Percentiles rank a stretch among this genome's conserved stretches.
These are phyloP conservation scores for Quercus agrifolia DNA, from an alignment of 306 rosid species.

Conservation along the genomic window DNA sequence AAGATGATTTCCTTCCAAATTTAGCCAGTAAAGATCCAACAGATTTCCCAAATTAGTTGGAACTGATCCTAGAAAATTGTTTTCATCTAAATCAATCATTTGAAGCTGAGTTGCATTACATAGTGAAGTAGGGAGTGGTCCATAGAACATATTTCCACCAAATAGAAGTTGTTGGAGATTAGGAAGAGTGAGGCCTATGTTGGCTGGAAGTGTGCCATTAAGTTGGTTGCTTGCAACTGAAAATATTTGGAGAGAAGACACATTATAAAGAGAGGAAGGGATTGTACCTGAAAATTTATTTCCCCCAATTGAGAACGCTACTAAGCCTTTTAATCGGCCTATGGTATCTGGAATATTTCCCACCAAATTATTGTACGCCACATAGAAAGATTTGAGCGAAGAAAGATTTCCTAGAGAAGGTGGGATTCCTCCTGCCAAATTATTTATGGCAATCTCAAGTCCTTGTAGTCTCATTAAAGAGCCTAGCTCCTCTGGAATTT, in stretches of 20 bases:
- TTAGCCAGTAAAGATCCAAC: not conserved
- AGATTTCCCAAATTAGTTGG: conserved; percentile 7
- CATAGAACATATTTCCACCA: conserved; percentile 24
- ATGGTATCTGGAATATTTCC: too few relatives aligned
- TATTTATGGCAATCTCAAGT: rapidly evolving
- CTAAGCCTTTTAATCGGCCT: too few relatives aligned
- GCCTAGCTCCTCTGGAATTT: too few relatives aligned
- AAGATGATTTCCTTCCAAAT: not conserved
- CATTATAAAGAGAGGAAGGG: not conserved
- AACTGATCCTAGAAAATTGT: conserved; percentile 23
- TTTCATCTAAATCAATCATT: not conserved
- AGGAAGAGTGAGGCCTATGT: conserved; percentile 31
- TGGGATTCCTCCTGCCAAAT: too few relatives aligned
- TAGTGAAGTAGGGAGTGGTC: conserved; percentile 27
- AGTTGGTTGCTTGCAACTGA: not conserved
- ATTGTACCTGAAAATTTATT: too few relatives aligned
- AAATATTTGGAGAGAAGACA: conserved; percentile 18
- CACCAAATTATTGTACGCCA: too few relatives aligned
- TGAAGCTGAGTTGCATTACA: conserved; percentile 28
- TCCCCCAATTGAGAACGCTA: rapidly evolving
- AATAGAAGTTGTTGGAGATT: not conserved
- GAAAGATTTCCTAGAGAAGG: too few relatives aligned
- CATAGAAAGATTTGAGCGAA: rapidly evolving
- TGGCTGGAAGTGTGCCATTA: conserved; percentile 27
- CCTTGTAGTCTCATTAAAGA: too few relatives aligned